Conservation (phyloP, 257 asterid species). For the Nicotiana obtusifolia region DNA sequence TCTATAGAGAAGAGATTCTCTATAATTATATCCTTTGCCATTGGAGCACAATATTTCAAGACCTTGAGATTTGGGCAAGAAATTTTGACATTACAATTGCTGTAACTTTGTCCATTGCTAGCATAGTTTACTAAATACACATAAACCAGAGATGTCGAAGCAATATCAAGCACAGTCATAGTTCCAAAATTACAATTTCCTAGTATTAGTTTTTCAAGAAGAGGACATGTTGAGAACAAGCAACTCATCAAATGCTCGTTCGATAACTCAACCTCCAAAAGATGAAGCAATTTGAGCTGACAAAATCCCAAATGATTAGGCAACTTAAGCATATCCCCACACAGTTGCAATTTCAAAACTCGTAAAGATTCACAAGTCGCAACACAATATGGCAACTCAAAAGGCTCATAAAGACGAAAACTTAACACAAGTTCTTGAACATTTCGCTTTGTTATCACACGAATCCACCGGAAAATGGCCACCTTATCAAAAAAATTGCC, state of each 20-base stretch:
- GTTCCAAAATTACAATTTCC: neutral
- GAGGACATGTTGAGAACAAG: constrained; percentile 4
- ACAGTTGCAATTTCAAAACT: constrained; percentile 1
- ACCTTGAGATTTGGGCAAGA: constrained; percentile 13
- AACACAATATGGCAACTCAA: constrained; percentile 11
- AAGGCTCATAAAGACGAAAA: neutral
- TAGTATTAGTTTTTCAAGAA: neutral
- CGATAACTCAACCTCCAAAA: neutral
- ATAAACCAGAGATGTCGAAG: neutral
- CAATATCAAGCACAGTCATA: constrained; percentile 11
- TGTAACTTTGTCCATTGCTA: neutral
- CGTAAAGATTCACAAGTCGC: constrained; percentile 13
- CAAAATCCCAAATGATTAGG: neutral
- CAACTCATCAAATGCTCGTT: constrained; percentile 2
- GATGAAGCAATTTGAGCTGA: constrained; percentile 4
- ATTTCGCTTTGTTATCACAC: constrained; percentile 2
- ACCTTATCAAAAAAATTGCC: neutral
- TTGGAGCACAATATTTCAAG: constrained; percentile 13
- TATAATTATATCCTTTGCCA: neutral
- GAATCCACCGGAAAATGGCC: neutral
- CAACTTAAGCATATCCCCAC: neutral
- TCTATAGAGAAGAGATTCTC: constrained; percentile 5
- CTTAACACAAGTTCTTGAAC: constrained; percentile 7
- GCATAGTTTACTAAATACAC: neutral
- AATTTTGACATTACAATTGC: neutral